phyloP scores from a whole-genome alignment of 192 early-diverging fungal genomes.

The Entomortierella chlamydospora region DNA sequence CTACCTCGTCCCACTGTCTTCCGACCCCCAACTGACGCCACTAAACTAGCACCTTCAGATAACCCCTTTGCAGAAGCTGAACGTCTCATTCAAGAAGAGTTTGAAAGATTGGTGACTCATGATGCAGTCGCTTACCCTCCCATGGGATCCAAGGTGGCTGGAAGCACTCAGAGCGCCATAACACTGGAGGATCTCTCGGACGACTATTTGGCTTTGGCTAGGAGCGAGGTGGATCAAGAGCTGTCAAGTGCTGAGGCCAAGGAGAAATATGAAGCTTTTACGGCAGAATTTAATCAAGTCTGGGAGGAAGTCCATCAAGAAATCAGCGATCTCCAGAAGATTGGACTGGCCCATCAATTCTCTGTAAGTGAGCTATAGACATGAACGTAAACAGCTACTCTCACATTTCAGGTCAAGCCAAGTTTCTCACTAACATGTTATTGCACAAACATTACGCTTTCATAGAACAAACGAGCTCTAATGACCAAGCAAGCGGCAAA shows the following conservation, averaged over 20 bases:
- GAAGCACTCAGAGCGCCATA: conserved; percentile 33
- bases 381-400: no score
- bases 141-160: conserved; percentile 66
- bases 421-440: background rate
- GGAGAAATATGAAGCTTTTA: conserved; percentile 33
- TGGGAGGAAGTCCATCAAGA: conserved; percentile 43
- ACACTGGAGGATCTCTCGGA: conserved; percentile 66
- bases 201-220: conserved; percentile 68
- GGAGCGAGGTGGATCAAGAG: conserved; percentile 50
- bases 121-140: conserved; percentile 82
- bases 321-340: conserved; percentile 5
- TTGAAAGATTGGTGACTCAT: conserved; percentile 73
- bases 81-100: conserved; percentile 75
- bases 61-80: conserved; percentile 57
- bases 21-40: conserved; percentile 16
- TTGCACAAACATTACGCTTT: background rate
- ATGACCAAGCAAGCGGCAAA: conserved; percentile 81
- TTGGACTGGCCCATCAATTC: conserved; percentile 24
- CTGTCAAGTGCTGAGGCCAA: conserved; percentile 53
- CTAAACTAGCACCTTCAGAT: conserved; percentile 23
- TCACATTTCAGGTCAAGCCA: no score
- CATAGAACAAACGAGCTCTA: conserved; percentile 66
- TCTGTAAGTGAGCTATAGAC: conserved; percentile 25
- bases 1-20: conserved; percentile 78
- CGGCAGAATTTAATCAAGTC: conserved; percentile 35